Base-by-base conservation (phyloP, 306 rosid genomes). In the Cyamopsis tetragonoloba region DNA sequence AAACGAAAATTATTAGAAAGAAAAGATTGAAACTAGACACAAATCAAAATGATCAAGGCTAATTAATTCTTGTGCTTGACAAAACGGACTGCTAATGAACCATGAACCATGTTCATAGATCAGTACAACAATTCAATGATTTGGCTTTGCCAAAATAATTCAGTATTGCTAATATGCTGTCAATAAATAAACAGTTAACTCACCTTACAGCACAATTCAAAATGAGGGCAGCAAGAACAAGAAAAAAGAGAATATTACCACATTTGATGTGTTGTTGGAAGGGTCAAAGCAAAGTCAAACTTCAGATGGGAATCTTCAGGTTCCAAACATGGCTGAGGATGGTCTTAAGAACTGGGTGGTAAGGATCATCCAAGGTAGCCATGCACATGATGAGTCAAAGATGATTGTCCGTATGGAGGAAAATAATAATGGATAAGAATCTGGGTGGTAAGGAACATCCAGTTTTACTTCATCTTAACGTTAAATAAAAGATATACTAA, bases 371-470 rank as follows among this genome's bases (percentile, higher is more conserved):
- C 34, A 79, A 35, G 53, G 39, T 38, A 77, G 35, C 65, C 54
- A 71, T 51, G 65, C 30, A 5, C 31, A 66, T 28, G n/a, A n/a
- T n/a, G 65, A 86, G 59, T 73, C 82, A 26, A 86, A 81, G 53
- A 81, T 76, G 81, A 59, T 47, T 27, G 79, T 68, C 59, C 77
- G 62, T 77, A 56, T 75, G 58, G 57, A 77, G 48, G 85, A 79
- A 13, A 81, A 88, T n/a, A n/a, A n/a, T n/a, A n/a, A n/a, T 68
- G 87, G 80, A 42, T 77, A 73, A 38, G 89, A 84, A 55, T 72
- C 83, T 30, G 83, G 85, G 24, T 38, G 18, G 17, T n/a, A n/a
- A n/a, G n/a, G n/a, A n/a, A n/a, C n/a, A n/a, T n/a, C n/a, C n/a
- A n/a, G n/a, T n/a, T n/a, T n/a, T n/a, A n/a, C n/a, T n/a, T n/a